Percentiles rank a stretch among this genome's conserved stretches.
Conservation (phyloP, 148 eudicot species). For the Diospyros kaki region DNA sequence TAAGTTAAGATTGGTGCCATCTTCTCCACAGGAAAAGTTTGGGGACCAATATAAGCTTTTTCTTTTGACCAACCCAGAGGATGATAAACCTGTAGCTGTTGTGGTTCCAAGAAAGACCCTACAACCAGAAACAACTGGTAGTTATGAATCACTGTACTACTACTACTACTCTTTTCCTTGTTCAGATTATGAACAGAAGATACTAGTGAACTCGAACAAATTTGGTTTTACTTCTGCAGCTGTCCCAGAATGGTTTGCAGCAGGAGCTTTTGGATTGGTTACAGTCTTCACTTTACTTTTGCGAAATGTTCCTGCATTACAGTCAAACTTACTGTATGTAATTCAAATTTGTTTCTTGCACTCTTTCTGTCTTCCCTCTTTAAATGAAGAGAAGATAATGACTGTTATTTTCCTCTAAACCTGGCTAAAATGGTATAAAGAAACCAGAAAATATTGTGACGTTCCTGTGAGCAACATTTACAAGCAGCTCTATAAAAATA, state of each 20-base stretch:
- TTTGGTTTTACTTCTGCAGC: slow-evolving; percentile 45
- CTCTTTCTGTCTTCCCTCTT: background rate
- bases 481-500: no score
- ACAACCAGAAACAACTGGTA: slow-evolving; percentile 94
- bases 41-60: slow-evolving; percentile 87
- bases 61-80: slow-evolving; percentile 88
- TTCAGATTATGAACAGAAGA: background rate
- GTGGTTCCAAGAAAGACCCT: slow-evolving; percentile 87
- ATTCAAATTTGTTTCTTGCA: background rate
- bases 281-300: slow-evolving; percentile 90
- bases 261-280: slow-evolving; percentile 92
- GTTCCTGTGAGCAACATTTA: no score
- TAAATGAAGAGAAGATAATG: background rate
- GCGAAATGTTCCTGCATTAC: slow-evolving; percentile 91
- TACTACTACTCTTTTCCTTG: background rate
- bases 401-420: background rate
- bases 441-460: background rate
- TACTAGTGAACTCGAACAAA: background rate
- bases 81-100: slow-evolving; percentile 97
- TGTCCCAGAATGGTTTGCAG: slow-evolving; percentile 97
- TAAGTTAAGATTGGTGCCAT: background rate
- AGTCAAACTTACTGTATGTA: slow-evolving; percentile 73
- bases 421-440: background rate
- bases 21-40: slow-evolving; percentile 65
- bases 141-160: slow-evolving; percentile 11